phyloP scores from a whole-genome alignment of 2,329 filamentous ascomycete species.

The Cercospora janseana region DNA sequence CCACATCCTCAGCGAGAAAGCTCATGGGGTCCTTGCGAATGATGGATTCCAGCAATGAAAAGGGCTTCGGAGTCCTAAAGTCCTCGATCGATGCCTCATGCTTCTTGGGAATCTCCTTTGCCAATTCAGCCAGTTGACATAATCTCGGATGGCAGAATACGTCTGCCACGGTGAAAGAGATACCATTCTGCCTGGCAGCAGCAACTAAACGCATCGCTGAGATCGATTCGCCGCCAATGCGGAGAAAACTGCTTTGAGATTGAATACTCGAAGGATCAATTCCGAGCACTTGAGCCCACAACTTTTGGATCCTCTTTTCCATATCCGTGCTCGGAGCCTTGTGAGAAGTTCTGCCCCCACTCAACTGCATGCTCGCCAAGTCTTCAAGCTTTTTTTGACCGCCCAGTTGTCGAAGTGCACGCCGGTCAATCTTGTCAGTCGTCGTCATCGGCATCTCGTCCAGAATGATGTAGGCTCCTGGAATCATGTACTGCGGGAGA shows the following conservation, averaged over 20 bases:
- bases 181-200: slow-evolving; percentile 38
- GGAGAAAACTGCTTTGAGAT: slow-evolving; percentile 55
- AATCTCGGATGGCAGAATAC: slow-evolving; percentile 41
- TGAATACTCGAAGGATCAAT: slow-evolving; percentile 50
- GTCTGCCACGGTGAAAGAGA: slow-evolving; percentile 44
- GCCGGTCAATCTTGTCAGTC: slow-evolving; percentile 68
- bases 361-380: slow-evolving; percentile 30
- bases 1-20: slow-evolving; percentile 6
- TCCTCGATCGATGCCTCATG: neutral
- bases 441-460: slow-evolving; percentile 64
- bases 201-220: slow-evolving; percentile 48
- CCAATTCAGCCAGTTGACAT: slow-evolving; percentile 24
- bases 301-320: slow-evolving; percentile 56
- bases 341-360: slow-evolving; percentile 27
- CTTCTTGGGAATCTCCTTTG: neutral
- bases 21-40: neutral
- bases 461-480: slow-evolving; percentile 66
- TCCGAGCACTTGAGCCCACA: slow-evolving; percentile 52
- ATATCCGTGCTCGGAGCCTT: slow-evolving; percentile 49
- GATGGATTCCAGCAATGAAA: slow-evolving; percentile 7
- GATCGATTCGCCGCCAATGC: slow-evolving; percentile 49
- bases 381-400: slow-evolving; percentile 45
- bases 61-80: slow-evolving; percentile 6
- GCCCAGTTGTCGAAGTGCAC: slow-evolving; percentile 49
- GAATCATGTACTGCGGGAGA: slow-evolving; percentile 73